Evolutionary conservation across 441 rosid genomes (phyloP), one percentile per base, ranked within the genome.

Genomic region (Euphorbia celastroides): DNA sequence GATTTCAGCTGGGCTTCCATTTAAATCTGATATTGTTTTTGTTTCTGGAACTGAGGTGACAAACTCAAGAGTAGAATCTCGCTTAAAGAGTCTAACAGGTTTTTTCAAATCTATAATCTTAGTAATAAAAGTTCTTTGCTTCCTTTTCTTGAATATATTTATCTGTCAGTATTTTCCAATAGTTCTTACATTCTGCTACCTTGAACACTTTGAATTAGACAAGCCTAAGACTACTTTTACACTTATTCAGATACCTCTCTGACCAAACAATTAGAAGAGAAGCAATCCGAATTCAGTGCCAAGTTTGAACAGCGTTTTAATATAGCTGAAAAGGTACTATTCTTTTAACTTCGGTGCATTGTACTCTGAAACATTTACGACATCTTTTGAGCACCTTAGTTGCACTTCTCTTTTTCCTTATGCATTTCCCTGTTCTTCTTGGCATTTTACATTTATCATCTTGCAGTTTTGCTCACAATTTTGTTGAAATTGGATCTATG

Each of bases 31-130:
- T 82, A 79, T 90, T 70, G 85, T 79, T 60, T 92, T 95, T 74
- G 69, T 92, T 60, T 88, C 98, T 36, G 97, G 97, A 79, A 76
- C 82, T 70, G 82, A 64, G 46, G 57, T 68, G 65, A 66, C 70
- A 74, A 73, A 66, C 70, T 81, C 93, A 67, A 80, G 80, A 61
- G 77, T 79, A 60, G 81, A 88, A 77, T 89, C 85, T 73, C 93
- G 99, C 55, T 52, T 92, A 62, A 76, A 76, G 80, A 83, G 79
- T 77, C 90, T 95, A 48, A 74, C 92, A 86, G 99, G 99, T 93
- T 67, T 70, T 70, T 72, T 59, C 61, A 48, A 16, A 57, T 66
- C 57, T 42, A 66, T 71, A 60, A 58, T 70, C 54, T 62, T 42
- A 42, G 54, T 74, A 50, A 64, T 62, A 52, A 63, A 44, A 62